Evolutionary conservation across 2,329 filamentous ascomycete genomes (phyloP), one percentile per base, ranked within the genome.

Genomic region (Lachnellula hyalina): DNA sequence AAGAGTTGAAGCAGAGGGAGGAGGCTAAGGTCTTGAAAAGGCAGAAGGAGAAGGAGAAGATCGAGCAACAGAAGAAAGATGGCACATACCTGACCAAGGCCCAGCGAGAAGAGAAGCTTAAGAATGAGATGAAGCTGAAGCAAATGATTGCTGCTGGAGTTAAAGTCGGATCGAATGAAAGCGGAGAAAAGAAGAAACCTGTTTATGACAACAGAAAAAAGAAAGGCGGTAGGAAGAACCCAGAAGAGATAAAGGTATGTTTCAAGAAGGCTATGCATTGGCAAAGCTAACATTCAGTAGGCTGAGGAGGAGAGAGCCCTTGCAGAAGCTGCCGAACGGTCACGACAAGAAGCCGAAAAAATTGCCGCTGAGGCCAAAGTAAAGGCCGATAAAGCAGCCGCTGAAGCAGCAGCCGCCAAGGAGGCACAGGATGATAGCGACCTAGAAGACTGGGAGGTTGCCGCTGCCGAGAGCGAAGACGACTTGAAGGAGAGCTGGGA

Each of bases 401-500:
- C 73, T 2, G 81, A 83, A 57, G 79, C 77, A 28, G 78, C 77
- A 34, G 77, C 76, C 41, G 77, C 77, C 53, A 78, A 79, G 17
- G 74, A 74, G 32, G 79, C 83, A 65, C 78, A 81, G 49, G 79
- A 77, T 15, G 75, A 78, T 49, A 85, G 82, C 48, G 84, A 84
- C 17, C 71, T 87, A 25, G 86, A 89, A 15, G 91, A 96, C 71
- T 96, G 92, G 92, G 90, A 96, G 72, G 84, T 85, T 32, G 86
- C 89, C 49, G 90, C 88, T 32, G 88, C 85, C 25, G 88, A 89
- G 47, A 83, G 82, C 11, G 83, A 89, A 25, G 85, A 87, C 15
- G 86, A 87, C 57, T 80, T 96, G 67, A 96, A 96, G 74, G 93
- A 96, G 62, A 93, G 87, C 76, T 97, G 93, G 93, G 93, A 97